Evolutionary conservation across 139 green algal species (phyloP).

Genomic region (Raphidocelis subcapitata): DNA sequence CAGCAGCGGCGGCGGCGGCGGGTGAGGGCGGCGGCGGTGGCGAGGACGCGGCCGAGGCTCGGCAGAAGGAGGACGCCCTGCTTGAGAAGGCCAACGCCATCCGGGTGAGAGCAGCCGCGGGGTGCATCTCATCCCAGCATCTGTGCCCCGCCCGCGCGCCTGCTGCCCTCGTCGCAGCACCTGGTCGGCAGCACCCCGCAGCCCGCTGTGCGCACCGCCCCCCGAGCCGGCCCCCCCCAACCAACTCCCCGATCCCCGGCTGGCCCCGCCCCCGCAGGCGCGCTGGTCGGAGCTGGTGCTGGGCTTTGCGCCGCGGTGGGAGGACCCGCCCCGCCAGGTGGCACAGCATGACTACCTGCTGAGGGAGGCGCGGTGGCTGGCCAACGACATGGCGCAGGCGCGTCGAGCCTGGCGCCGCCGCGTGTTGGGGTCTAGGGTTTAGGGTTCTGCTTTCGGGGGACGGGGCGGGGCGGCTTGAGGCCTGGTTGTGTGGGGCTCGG

Average conservation of each 20-base stretch:
- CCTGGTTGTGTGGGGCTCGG: no score
- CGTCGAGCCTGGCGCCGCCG: neutral
- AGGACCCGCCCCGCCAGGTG: conserved; percentile 39
- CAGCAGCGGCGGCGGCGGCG: neutral
- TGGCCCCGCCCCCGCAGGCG: neutral
- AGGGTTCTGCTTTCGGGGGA: no score
- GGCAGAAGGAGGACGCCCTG: conserved; percentile 13
- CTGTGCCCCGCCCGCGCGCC: no score
- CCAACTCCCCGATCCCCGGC: neutral
- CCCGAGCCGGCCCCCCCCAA: neutral
- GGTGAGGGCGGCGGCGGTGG: no score
- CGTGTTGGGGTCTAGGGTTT: no score
- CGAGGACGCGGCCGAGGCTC: neutral
- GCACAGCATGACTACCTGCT: conserved; percentile 60
- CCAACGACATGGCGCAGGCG: conserved; percentile 60
- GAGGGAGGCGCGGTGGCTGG: conserved; percentile 64
- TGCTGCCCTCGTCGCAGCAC: neutral
- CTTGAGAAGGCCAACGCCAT: conserved; percentile 19
- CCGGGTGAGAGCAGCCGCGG: neutral
- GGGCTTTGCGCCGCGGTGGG: conserved; percentile 39
- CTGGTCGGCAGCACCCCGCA: neutral
- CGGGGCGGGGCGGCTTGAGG: no score
- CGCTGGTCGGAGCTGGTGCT: conserved; percentile 38
- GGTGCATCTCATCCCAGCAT: no score
- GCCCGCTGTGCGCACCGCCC: neutral